Base-by-base conservation (phyloP, 1,284 basidiomycete genomes). In the Lentinus polychrous region DNA sequence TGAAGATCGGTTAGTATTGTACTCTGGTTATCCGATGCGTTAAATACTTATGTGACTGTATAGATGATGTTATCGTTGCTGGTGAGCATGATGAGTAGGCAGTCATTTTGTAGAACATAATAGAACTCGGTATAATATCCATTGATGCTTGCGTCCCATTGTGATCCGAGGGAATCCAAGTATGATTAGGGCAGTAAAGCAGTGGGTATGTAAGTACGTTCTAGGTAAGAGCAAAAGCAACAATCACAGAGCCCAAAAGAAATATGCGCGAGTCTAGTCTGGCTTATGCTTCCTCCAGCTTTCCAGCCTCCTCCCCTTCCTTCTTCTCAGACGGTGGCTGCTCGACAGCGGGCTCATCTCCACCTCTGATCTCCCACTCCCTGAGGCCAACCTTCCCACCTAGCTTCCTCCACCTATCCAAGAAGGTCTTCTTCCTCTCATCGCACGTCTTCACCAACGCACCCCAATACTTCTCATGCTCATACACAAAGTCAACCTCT, bases 401-500 rank as follows among this genome's bases (percentile, higher is more conserved):
- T 8, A 83, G 63, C 44, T 67, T 66, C 44, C 68, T 71, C 88
- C 87, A 93, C 23, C 72, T 73, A 47, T 73, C 69, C 54, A 75
- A 66, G 73, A 81, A 78, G 35, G 54, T 60, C 39, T 70, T 66
- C 42, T 71, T 68, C 42, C 78, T 70, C 49, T 75, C 70, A 11
- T 77, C 71, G 52, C 77, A 77, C 58, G 83, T 65, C 49, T 68
- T 59, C 1, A 86, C 64, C 22, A 92, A 69, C 15, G 74, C 73
- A 1, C 76, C 74, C 86, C 89, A 91, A 60, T 90, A 92, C 52
- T 76, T 73, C 27, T 78, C 78, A 58, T 91, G 88, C 0, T 75
- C 71, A 57, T 88, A 91, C 49, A 77, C 74, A 54, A 90, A 86
- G 15, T 79, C 69, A 32, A 68, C 60, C 10, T 65, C 64, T 8